A percentile compares a stretch with the other conserved stretches of the same genome.
phyloP scores from a whole-genome alignment of 1,284 basidiomycete species.

The Trametes polyzona region DNA sequence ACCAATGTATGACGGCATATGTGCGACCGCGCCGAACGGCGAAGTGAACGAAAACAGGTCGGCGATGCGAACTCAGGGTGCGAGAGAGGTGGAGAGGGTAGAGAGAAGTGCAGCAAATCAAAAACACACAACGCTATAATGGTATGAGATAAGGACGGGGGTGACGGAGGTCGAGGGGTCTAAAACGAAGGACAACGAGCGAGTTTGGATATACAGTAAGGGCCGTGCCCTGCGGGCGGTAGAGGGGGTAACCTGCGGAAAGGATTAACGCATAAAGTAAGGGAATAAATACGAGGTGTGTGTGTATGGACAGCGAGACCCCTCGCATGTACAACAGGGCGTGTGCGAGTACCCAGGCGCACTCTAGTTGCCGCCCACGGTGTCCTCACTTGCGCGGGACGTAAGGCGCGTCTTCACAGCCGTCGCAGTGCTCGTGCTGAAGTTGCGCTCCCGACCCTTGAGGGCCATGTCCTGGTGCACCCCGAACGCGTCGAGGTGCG shows the following conservation, averaged over 20 bases:
- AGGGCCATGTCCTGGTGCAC: conserved; percentile 9
- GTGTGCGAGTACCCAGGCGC: neutral
- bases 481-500: conserved; percentile 31
- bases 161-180: neutral
- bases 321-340: neutral
- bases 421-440: conserved; percentile 37
- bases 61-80: too few species aligned
- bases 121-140: conserved; percentile 11
- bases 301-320: neutral
- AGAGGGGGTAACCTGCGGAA: conserved; percentile 7
- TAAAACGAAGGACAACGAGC: conserved; percentile 1
- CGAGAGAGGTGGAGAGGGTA: too few species aligned
- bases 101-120: conserved; percentile 12
- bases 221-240: neutral
- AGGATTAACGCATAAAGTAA: conserved; percentile 25
- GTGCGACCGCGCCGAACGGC: conserved; percentile 8
- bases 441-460: conserved; percentile 32
- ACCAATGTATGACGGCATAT: conserved; percentile 20
- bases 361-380: conserved; percentile 24
- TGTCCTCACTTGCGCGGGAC: conserved; percentile 29
- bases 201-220: conserved; percentile 7
- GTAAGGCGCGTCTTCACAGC: conserved; percentile 22
- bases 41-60: conserved; percentile 20
- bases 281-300: conserved; percentile 30
- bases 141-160: conserved; percentile 1